These are phyloP conservation scores for Durio zibethinus DNA, from an alignment of 345 rosid genomes.

Conservation along the genomic window DNA sequence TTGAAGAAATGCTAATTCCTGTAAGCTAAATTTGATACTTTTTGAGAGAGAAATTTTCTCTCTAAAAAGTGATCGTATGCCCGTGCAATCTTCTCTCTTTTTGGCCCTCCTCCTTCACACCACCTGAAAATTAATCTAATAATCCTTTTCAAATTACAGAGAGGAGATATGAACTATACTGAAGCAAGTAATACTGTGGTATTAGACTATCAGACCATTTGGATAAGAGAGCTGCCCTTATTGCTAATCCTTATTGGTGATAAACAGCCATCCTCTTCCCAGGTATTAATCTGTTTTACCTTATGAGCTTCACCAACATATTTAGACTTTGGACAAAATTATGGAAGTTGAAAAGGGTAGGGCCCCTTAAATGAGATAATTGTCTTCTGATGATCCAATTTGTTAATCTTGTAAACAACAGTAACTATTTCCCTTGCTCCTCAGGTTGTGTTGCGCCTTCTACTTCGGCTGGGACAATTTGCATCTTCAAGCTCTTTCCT, in stretches of 20 bases:
- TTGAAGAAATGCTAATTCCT: constrained; percentile 65
- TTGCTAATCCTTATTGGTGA: constrained; percentile 59
- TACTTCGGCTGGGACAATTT: constrained; percentile 64
- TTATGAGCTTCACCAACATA: constrained; percentile 12
- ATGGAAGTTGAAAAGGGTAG: constrained; percentile 9
- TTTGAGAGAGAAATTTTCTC: not conserved
- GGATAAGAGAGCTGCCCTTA: constrained; percentile 75
- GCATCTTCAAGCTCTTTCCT: constrained; percentile 39
- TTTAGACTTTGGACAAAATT: constrained; percentile 6
- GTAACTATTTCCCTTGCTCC: constrained; percentile 15
- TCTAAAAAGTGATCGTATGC: not conserved
- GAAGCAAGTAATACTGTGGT: constrained; percentile 45
- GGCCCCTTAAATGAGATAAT: not conserved
- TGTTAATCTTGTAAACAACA: not conserved
- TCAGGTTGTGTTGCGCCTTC: constrained; percentile 65
- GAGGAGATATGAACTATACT: constrained; percentile 33
- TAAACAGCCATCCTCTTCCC: constrained; percentile 48
- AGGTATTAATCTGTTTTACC: constrained; percentile 39
- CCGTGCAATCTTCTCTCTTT: not conserved
- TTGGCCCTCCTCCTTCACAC: not conserved
- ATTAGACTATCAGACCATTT: constrained; percentile 45
- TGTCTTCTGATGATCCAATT: not conserved
- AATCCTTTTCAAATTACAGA: constrained; percentile 31
- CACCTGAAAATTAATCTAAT: not conserved
- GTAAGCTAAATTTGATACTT: constrained; percentile 44